Evolutionary conservation across 768 basidiomycete genomes (phyloP).

Genomic region (Trametes coccinea): DNA sequence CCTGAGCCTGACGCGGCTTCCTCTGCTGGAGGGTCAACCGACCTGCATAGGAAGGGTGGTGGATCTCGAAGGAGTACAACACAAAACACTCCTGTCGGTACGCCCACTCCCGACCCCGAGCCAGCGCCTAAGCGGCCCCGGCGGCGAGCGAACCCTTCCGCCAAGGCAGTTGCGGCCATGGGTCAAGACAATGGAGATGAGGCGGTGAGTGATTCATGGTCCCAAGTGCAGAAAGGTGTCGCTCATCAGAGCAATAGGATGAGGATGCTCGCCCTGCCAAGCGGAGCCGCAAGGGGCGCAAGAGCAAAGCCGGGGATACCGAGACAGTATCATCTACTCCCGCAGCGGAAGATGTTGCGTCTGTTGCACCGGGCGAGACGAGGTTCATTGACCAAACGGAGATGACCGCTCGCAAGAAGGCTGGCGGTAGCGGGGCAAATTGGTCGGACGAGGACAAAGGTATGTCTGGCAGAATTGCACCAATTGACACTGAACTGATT

Average conservation of each 20-base stretch:
- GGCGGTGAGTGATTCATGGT: slow-evolving; percentile 24
- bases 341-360: slow-evolving; percentile 29
- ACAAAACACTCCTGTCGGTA: slow-evolving; percentile 44
- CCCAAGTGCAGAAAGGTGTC: background rate
- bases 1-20: slow-evolving; percentile 1
- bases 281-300: slow-evolving; percentile 33
- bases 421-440: slow-evolving; percentile 38
- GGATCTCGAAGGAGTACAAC: slow-evolving; percentile 38
- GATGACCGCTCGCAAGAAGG: slow-evolving; percentile 27
- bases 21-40: slow-evolving; percentile 1
- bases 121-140: slow-evolving; percentile 51
- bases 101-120: slow-evolving; percentile 69
- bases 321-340: slow-evolving; percentile 19
- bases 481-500: background rate
- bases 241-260: slow-evolving; percentile 24
- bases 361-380: slow-evolving; percentile 25
- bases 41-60: slow-evolving; percentile 8
- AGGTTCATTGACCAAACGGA: slow-evolving; percentile 31
- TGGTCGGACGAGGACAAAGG: slow-evolving; percentile 75
- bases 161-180: slow-evolving; percentile 31
- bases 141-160: slow-evolving; percentile 37
- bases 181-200: slow-evolving; percentile 37
- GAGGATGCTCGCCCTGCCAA: slow-evolving; percentile 35
- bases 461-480: slow-evolving; percentile 31
- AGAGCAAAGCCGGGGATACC: slow-evolving; percentile 33